phyloP scores from a whole-genome alignment of 2,329 filamentous ascomycete species.

The Exophiala calicioides region DNA sequence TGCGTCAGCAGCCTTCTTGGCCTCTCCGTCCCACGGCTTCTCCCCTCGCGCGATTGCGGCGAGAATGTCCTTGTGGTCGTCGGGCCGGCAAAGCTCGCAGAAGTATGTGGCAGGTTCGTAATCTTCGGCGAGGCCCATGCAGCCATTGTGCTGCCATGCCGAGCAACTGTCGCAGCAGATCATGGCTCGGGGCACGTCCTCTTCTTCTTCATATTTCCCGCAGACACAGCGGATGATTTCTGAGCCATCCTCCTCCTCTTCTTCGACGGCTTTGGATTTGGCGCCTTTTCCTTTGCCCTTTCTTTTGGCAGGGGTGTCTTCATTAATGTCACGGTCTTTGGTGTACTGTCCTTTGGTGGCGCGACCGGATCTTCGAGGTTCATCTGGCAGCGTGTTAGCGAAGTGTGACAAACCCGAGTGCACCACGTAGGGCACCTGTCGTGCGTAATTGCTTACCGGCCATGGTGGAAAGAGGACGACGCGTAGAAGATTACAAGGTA shows the following conservation, averaged over 20 bases:
- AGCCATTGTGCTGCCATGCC: conserved; percentile 97
- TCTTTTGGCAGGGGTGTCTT: conserved; percentile 56
- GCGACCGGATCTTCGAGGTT: conserved; percentile 90
- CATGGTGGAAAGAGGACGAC: conserved; percentile 46
- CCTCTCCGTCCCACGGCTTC: conserved; percentile 77
- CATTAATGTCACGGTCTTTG: conserved; percentile 74
- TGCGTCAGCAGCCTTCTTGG: conserved; percentile 61
- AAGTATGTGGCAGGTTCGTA: conserved; percentile 81
- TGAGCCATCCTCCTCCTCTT: conserved; percentile 58
- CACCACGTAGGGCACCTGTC: conserved; percentile 4
- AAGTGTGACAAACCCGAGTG: neutral
- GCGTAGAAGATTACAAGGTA: conserved; percentile 19
- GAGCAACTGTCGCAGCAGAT: conserved; percentile 91
- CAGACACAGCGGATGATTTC: conserved; percentile 92
- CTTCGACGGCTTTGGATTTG: conserved; percentile 47
- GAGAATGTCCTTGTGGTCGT: conserved; percentile 78
- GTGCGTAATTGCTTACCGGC: conserved; percentile 60
- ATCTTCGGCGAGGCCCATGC: conserved; percentile 80
- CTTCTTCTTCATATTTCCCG: conserved; percentile 80
- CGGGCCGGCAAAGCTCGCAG: conserved; percentile 85
- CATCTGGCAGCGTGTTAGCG: conserved; percentile 53
- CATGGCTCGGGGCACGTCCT: conserved; percentile 86
- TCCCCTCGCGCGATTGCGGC: conserved; percentile 77
- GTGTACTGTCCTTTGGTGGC: conserved; percentile 96
- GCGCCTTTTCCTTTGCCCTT: conserved; percentile 51